A percentile compares a stretch with the other conserved stretches of the same genome.
phyloP scores from a whole-genome alignment of 768 basidiomycete genomes.

The Tylopilus cervinicoccineus region DNA sequence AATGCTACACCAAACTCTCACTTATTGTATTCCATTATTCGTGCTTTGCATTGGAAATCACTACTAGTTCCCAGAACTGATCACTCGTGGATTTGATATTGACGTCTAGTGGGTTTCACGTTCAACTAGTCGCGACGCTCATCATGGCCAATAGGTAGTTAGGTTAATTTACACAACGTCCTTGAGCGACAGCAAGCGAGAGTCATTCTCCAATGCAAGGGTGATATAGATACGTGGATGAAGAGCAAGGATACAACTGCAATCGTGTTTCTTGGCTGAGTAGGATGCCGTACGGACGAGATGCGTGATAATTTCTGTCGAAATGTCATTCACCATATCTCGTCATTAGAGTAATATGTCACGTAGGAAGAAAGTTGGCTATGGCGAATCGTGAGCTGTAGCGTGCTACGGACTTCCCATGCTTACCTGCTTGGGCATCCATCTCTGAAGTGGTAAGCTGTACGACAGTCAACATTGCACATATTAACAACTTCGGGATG shows the following conservation, averaged over 20 bases:
- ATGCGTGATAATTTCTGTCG: conserved; percentile 6
- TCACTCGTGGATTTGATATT: not conserved
- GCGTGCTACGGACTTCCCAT: not conserved
- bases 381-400: conserved; percentile 7
- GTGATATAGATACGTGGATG: conserved; percentile 30
- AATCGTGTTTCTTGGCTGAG: conserved; percentile 16
- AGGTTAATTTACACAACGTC: conserved; percentile 29
- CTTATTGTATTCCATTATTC: conserved; percentile 27
- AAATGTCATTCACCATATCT: not conserved
- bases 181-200: conserved; percentile 8
- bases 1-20: conserved; percentile 12
- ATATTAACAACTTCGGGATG: not conserved
- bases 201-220: conserved; percentile 24
- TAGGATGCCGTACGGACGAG: conserved; percentile 10
- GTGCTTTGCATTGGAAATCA: conserved; percentile 4
- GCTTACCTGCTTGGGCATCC: conserved; percentile 64
- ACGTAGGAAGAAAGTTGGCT: conserved; percentile 65
- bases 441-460: conserved; percentile 43
- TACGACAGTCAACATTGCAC: conserved; percentile 4
- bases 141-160: conserved; percentile 19
- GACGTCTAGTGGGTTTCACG: not conserved
- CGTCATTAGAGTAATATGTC: conserved; percentile 16
- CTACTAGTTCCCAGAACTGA: conserved; percentile 12
- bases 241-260: conserved; percentile 24
- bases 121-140: not conserved